Conservation (phyloP, 1,139 yeast genomes). For the Kurtzmaniella quercitrusa region DNA sequence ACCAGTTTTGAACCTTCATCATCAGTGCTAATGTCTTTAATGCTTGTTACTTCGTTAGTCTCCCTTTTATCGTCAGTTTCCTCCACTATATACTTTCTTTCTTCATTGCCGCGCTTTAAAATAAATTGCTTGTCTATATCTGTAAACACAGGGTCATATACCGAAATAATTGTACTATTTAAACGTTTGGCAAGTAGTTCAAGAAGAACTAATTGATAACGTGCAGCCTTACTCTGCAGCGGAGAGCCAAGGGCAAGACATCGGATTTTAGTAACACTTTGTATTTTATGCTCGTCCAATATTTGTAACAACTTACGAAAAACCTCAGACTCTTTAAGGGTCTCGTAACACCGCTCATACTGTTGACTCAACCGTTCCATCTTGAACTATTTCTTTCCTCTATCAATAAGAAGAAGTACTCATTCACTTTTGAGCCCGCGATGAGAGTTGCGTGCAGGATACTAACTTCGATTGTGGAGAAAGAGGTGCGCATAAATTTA, state of each 20-base stretch:
- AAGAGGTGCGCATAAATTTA: neutral
- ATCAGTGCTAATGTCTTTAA: too few relatives aligned
- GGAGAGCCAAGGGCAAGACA: conserved; percentile 77
- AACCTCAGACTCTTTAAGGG: conserved; percentile 20
- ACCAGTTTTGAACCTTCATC: too few relatives aligned
- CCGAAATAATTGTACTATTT: conserved; percentile 26
- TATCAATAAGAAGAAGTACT: too few relatives aligned
- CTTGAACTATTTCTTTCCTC: neutral
- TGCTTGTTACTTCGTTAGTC: neutral
- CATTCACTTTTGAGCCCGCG: neutral
- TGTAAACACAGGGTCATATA: conserved; percentile 64
- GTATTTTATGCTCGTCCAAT: conserved; percentile 10
- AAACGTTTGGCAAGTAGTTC: conserved; percentile 28
- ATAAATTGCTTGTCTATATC: conserved; percentile 37
- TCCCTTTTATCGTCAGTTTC: conserved; percentile 17
- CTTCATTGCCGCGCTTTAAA: conserved; percentile 1
- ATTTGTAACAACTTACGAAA: conserved; percentile 15
- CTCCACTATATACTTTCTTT: conserved; percentile 17
- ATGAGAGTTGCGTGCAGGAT: neutral
- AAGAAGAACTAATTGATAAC: conserved; percentile 61
- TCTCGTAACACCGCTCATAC: conserved; percentile 5
- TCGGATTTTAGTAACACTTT: conserved; percentile 33
- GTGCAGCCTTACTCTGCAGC: conserved; percentile 49
- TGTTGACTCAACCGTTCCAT: neutral
- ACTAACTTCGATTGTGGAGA: neutral